A percentile compares a stretch with the other conserved stretches of the same genome.
phyloP scores from a whole-genome alignment of 2,329 filamentous ascomycete genomes.

The Epichloe uncinata region DNA sequence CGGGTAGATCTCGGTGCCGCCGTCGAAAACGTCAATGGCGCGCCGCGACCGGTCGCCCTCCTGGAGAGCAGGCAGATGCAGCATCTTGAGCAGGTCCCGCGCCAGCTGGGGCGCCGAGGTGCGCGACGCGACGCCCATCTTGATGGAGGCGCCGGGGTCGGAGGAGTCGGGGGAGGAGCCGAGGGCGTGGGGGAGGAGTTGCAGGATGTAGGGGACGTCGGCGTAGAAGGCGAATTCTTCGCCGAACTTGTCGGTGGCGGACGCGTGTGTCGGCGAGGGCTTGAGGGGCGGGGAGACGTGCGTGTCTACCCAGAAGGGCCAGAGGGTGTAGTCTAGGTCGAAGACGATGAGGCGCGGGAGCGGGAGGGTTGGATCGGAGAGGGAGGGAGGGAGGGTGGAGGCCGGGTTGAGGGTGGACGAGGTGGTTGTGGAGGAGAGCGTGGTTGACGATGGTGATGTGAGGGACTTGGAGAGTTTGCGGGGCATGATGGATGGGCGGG shows the following conservation, averaged over 20 bases:
- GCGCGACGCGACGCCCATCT: conserved; percentile 64
- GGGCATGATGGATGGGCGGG: conserved; percentile 15
- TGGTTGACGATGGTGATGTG: conserved; percentile 2
- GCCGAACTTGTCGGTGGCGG: conserved; percentile 40
- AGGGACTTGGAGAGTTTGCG: conserved; percentile 19
- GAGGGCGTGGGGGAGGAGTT: conserved; percentile 30
- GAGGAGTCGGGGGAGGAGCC: conserved; percentile 10
- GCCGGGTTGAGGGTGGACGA: background rate
- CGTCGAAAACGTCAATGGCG: conserved; percentile 48
- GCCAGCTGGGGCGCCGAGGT: conserved; percentile 71
- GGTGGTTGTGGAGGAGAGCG: background rate
- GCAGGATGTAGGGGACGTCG: conserved; percentile 55
- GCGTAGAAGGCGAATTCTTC: conserved; percentile 55
- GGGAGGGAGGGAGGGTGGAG: conserved; percentile 23
- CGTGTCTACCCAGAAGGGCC: conserved; percentile 97
- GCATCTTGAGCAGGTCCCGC: conserved; percentile 62
- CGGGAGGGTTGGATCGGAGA: conserved; percentile 43
- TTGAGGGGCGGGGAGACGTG: conserved; percentile 67
- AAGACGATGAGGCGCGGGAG: conserved; percentile 79
- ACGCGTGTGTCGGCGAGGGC: conserved; percentile 27
- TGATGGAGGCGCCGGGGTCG: conserved; percentile 16
- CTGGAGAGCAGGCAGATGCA: conserved; percentile 40
- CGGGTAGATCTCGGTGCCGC: conserved; percentile 54
- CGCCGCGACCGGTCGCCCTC: conserved; percentile 23
- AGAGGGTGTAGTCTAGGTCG: conserved; percentile 96